A percentile compares a stretch with the other conserved stretches of the same genome.
phyloP scores from a whole-genome alignment of 2,329 filamentous ascomycete genomes.

The Aquanectria penicillioides region DNA sequence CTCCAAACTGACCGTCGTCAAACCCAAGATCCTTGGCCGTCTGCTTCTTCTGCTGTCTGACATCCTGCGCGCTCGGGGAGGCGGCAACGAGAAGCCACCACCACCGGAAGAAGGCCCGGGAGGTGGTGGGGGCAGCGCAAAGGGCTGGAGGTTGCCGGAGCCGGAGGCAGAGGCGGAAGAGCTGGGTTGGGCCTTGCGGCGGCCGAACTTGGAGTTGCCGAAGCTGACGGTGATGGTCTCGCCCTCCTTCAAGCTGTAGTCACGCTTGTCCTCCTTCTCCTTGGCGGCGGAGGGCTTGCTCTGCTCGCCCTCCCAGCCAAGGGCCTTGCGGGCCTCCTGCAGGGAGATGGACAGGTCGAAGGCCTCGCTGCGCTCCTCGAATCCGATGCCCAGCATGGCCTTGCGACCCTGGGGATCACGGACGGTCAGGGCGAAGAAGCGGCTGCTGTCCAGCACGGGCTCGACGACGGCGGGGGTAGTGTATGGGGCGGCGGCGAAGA shows the following conservation, averaged over 20 bases:
- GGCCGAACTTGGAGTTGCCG: constrained; percentile 62
- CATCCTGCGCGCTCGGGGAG: constrained; percentile 72
- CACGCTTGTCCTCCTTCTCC: constrained; percentile 55
- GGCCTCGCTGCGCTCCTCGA: constrained; percentile 85
- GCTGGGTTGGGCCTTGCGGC: constrained; percentile 54
- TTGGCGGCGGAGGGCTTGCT: constrained; percentile 49
- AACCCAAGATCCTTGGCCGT: constrained; percentile 77
- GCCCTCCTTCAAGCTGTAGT: constrained; percentile 88
- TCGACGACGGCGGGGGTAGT: constrained; percentile 73
- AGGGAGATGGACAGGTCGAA: constrained; percentile 87
- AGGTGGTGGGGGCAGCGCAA: constrained; percentile 80
- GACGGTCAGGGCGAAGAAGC: constrained; percentile 87
- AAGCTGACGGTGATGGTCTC: constrained; percentile 89
- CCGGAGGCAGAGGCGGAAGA: constrained; percentile 25
- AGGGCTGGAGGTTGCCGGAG: constrained; percentile 58
- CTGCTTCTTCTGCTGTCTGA: constrained; percentile 66
- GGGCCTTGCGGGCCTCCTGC: constrained; percentile 78
- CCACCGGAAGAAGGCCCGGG: constrained; percentile 47
- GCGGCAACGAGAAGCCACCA: constrained; percentile 66
- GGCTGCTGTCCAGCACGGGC: constrained; percentile 79
- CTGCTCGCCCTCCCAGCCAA: constrained; percentile 65
- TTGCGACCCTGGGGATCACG: constrained; percentile 79
- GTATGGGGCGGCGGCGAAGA: constrained; percentile 89
- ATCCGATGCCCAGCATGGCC: constrained; percentile 84
- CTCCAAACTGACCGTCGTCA: constrained; percentile 88